phyloP scores from a whole-genome alignment of 2,329 filamentous ascomycete species.

The Huntiella decipiens region DNA sequence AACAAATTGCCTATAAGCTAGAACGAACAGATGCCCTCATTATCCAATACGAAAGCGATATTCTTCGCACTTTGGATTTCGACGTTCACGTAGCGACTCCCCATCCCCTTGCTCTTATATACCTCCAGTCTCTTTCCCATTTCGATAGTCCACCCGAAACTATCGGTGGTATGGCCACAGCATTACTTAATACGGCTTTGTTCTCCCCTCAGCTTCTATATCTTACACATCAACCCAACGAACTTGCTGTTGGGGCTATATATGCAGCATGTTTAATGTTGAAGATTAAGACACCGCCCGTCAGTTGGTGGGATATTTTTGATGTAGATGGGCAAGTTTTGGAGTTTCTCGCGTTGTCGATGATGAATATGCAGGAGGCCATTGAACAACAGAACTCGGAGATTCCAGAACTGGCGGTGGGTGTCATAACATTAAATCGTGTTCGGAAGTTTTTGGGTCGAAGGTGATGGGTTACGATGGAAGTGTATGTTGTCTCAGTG shows the following conservation, averaged over 20 bases:
- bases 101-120: constrained; percentile 73
- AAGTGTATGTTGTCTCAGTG: too few relatives aligned
- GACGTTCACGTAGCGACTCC: constrained; percentile 72
- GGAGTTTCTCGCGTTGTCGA: constrained; percentile 73
- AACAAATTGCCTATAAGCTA: neutral
- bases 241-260: constrained; percentile 70
- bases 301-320: constrained; percentile 95
- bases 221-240: constrained; percentile 75
- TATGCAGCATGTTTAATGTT: constrained; percentile 73
- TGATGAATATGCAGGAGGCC: constrained; percentile 62
- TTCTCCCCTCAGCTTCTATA: constrained; percentile 79
- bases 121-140: constrained; percentile 73
- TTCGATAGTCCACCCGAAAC: constrained; percentile 16
- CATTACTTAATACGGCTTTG: constrained; percentile 70
- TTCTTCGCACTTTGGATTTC: constrained; percentile 61
- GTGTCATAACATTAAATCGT: constrained; percentile 37
- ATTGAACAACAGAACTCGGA: constrained; percentile 38
- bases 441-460: constrained; percentile 27
- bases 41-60: constrained; percentile 54
- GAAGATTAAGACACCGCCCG: constrained; percentile 59
- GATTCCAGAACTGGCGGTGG: constrained; percentile 27
- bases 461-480: neutral
- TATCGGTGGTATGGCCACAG: constrained; percentile 35
- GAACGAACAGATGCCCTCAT: constrained; percentile 33
- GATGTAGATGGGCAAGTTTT: constrained; percentile 89